Evolutionary conservation across 176 grass and related monocot genomes (phyloP), one percentile per base, ranked within the genome.

Genomic region (Chrysopogon serrulatus): DNA sequence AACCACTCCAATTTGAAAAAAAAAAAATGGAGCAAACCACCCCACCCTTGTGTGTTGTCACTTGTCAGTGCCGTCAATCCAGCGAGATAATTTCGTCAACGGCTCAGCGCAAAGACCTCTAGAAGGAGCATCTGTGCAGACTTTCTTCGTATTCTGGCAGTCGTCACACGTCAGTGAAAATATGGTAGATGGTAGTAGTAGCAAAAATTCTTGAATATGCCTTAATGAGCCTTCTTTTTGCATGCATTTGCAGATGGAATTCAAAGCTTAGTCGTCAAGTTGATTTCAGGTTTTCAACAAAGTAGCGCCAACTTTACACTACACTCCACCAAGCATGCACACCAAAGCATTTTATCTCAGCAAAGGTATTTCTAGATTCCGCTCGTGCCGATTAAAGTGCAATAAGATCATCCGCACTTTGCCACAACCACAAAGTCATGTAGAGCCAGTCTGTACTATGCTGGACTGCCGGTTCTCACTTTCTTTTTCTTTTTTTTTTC

Each of bases 231-330:
- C 30, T 17, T 23, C n/a, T 37, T 23, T 5, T 11, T 30, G 26
- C 41, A 73, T 69, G n/a, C 63, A 40, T 19, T 23, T 49, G 73
- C 56, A 43, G 19, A 56, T 39, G 48, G 32, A 49, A 49, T 40
- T 79, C 80, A 54, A 53, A 23, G 16, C 31, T 43, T 43, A 78
- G 66, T 71, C 66, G 17, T 12, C 6, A 21, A 17, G 30, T 66
- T 54, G 31, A 84, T 43, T 19, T 79, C 61, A 49, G 6, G 2
- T 27, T 76, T 71, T 78, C 65, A 78, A 78, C 73, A 72, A 83
- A 78, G 65, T 40, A 32, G 17, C 64, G 5, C 51, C 35, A 62
- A 62, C 37, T 66, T 81, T 31, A 27, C 57, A 61, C 13, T 76
- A n/a, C 13, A 41, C 45, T 41, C 10, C 74, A 56, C 31, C 67